A percentile compares a stretch with the other conserved stretches of the same genome.
phyloP scores from a whole-genome alignment of 805 yeast species.

The Ogataea glucozyma region DNA sequence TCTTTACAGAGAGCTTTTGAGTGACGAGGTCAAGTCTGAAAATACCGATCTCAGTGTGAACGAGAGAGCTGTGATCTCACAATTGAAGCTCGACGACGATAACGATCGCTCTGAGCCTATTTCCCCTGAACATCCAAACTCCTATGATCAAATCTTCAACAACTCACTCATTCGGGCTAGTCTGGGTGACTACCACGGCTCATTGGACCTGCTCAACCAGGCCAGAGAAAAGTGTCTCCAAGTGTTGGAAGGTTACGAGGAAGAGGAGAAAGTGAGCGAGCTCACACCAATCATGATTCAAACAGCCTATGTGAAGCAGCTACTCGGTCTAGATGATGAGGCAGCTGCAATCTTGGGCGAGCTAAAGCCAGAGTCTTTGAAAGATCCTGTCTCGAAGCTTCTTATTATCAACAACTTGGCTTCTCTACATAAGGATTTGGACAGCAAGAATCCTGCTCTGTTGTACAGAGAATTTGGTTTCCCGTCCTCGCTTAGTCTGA shows the following conservation, averaged over 20 bases:
- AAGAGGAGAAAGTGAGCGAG: slow-evolving; percentile 51
- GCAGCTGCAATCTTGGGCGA: slow-evolving; percentile 40
- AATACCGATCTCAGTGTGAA: slow-evolving; percentile 57
- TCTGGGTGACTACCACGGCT: slow-evolving; percentile 38
- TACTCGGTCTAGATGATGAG: slow-evolving; percentile 36
- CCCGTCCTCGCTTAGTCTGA: slow-evolving; percentile 31
- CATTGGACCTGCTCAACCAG: slow-evolving; percentile 45
- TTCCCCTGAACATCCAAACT: slow-evolving; percentile 17
- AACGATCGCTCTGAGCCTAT: slow-evolving; percentile 7
- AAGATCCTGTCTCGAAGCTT: slow-evolving; percentile 43
- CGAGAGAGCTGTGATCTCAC: slow-evolving; percentile 68
- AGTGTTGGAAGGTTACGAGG: slow-evolving; percentile 41
- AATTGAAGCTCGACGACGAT: slow-evolving; percentile 28
- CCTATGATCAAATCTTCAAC: slow-evolving; percentile 65
- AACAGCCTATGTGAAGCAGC: slow-evolving; percentile 53
- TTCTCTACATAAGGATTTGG: slow-evolving; percentile 26
- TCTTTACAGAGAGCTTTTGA: slow-evolving; percentile 45
- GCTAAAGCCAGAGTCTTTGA: slow-evolving; percentile 33
- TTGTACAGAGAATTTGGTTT: slow-evolving; percentile 34
- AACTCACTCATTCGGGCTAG: slow-evolving; percentile 51
- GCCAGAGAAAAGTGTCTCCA: slow-evolving; percentile 46
- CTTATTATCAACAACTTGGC: slow-evolving; percentile 47
- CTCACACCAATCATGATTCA: slow-evolving; percentile 63
- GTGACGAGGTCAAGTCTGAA: slow-evolving; percentile 41
- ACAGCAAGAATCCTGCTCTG: slow-evolving; percentile 24